Evolutionary conservation across 1,284 basidiomycete species (phyloP).

Genomic region (Stygiomarasmius scandens): DNA sequence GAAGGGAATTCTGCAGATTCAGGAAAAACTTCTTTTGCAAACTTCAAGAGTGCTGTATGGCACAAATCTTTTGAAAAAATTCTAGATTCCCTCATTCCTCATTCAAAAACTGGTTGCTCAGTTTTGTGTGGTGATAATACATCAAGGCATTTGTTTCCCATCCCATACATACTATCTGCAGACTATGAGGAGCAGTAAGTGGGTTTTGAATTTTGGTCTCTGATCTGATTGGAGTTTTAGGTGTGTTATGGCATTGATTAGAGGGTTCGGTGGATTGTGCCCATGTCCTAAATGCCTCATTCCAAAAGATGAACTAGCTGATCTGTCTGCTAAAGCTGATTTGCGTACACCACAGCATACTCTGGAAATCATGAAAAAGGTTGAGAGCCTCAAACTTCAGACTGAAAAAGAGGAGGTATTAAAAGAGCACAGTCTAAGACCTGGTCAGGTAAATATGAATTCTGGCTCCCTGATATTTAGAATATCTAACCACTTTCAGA

Average conservation of each 20-base stretch:
- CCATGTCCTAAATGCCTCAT: slow-evolving; percentile 40
- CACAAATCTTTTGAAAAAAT: slow-evolving; percentile 23
- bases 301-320: slow-evolving; percentile 23
- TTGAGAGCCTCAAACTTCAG: slow-evolving; percentile 6
- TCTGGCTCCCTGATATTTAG: slow-evolving; percentile 1
- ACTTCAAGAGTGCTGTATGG: slow-evolving; percentile 36
- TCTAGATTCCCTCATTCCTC: slow-evolving; percentile 14
- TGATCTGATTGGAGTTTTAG: slow-evolving; percentile 12
- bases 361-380: slow-evolving; percentile 16
- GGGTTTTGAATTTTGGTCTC: no score
- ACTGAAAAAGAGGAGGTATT: slow-evolving; percentile 25
- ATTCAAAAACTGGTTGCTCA: slow-evolving; percentile 17
- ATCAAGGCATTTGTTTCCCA: slow-evolving; percentile 1
- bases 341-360: slow-evolving; percentile 21
- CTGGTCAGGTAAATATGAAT: slow-evolving; percentile 29
- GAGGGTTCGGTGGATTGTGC: slow-evolving; percentile 28
- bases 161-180: slow-evolving; percentile 4
- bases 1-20: slow-evolving; percentile 27
- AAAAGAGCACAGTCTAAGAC: slow-evolving; percentile 29
- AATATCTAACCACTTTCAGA: slow-evolving; percentile 25
- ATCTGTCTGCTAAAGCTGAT: slow-evolving; percentile 17
- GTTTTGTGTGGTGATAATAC: slow-evolving; percentile 9
- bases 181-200: slow-evolving; percentile 35
- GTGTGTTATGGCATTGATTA: slow-evolving; percentile 33
- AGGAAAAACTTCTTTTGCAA: slow-evolving; percentile 29